Evolutionary conservation across 768 basidiomycete species (phyloP), one percentile per base, ranked within the genome.

Genomic region (Suillus brevipes): DNA sequence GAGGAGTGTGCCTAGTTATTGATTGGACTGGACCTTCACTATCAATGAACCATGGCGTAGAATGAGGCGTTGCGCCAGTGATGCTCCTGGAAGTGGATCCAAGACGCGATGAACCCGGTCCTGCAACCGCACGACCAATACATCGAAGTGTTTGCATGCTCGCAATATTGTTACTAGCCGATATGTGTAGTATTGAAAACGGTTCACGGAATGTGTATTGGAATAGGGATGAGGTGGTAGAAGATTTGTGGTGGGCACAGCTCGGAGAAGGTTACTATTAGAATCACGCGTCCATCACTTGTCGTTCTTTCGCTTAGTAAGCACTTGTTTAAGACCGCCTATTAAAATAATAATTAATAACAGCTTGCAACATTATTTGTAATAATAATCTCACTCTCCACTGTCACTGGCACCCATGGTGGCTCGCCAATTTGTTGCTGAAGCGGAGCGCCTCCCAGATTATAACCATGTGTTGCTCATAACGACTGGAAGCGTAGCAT

Each of bases 401-500:
- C n/a, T 31, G 5, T 31, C 31, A 31, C 31, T 31, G 31, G 31
- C 12, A 13, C 20, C 36, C 31, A 55, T 55, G 53, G 20, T 13
- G 34, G 7, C 31, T n/a, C 53, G 61, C 20, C 70, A 70, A 55
- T 76, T 77, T 67, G 8, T 73, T 45, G 68, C 74, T 25, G 72
- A 75, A 58, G 64, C 66, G 55, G 75, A 77, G 40, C 75, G 77
- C 1, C 4, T n/a, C 0, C 63, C 66, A 2, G 60, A 74, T 59
- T 61, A 75, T 65, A 64, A 63, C 1, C 90, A 97, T 72, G 86
- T 97, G 52, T 78, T 99, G 6, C 82, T 99, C 45, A 88, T 98
- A 66, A 89, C 91, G 0, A 93, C 94, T 0, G 97, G 97, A 20
- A 95, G 94, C 72, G 97, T 99, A 13, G 97, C 97, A 0, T 94